These are phyloP conservation scores for Trichoderma breve DNA, from an alignment of 2,329 filamentous ascomycete species.

Conservation along the genomic window DNA sequence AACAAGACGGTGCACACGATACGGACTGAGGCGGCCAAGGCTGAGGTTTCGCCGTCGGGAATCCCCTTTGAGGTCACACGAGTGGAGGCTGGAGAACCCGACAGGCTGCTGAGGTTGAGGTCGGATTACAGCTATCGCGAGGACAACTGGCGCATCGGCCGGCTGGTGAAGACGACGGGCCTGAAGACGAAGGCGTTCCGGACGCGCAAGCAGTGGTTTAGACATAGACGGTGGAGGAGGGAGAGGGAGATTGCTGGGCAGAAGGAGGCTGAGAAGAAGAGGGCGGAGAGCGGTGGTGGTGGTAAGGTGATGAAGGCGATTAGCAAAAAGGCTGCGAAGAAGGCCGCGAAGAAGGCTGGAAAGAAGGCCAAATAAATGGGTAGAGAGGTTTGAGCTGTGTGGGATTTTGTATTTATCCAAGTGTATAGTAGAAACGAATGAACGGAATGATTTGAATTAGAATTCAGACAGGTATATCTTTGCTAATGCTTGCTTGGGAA, in stretches of 20 bases:
- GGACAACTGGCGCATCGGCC: constrained; percentile 59
- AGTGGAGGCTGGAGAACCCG: constrained; percentile 40
- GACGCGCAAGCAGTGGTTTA: constrained; percentile 50
- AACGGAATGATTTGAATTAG: background rate
- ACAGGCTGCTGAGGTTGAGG: constrained; percentile 50
- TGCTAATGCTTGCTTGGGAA: background rate
- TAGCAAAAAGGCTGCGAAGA: constrained; percentile 36
- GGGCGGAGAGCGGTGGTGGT: constrained; percentile 34
- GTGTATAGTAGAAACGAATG: constrained; percentile 1
- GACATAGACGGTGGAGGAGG: constrained; percentile 43
- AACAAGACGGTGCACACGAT: constrained; percentile 63
- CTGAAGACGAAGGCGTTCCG: constrained; percentile 49
- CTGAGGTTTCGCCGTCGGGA: constrained; percentile 48
- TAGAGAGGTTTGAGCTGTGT: background rate
- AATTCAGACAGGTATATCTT: background rate
- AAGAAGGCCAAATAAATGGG: constrained; percentile 35
- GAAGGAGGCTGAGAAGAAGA: constrained; percentile 38
- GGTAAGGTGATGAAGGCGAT: constrained; percentile 33
- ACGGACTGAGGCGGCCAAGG: constrained; percentile 36
- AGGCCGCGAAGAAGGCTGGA: constrained; percentile 37
- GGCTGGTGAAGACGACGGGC: constrained; percentile 51
- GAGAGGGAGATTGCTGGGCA: constrained; percentile 44
- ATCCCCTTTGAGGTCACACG: constrained; percentile 49
- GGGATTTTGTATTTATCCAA: background rate
- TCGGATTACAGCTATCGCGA: constrained; percentile 59